A percentile compares a stretch with the other conserved stretches of the same genome.
These are phyloP conservation scores for Asterophora lycoperdoides DNA, from an alignment of 768 basidiomycete species.

Conservation along the genomic window DNA sequence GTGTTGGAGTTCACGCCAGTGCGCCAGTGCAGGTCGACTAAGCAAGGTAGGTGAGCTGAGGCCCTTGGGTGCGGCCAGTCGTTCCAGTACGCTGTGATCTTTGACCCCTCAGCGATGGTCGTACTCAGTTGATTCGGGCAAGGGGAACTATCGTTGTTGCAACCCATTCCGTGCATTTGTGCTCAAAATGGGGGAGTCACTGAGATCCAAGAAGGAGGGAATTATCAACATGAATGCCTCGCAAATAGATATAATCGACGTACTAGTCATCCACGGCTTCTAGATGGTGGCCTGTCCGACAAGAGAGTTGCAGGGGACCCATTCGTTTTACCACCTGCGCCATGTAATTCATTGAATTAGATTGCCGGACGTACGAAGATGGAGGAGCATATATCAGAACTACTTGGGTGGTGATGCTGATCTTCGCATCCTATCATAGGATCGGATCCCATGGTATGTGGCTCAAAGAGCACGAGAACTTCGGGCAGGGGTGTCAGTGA, in stretches of 20 bases:
- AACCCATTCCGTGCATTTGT: slow-evolving; percentile 36
- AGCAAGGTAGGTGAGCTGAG: slow-evolving; percentile 41
- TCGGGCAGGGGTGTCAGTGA: no score
- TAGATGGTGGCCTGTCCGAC: slow-evolving; percentile 39
- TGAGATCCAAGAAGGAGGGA: neutral
- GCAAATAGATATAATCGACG: slow-evolving; percentile 3
- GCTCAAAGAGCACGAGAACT: no score
- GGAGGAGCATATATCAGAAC: no score
- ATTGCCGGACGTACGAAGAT: no score
- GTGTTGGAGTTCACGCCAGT: slow-evolving; percentile 33
- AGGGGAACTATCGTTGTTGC: slow-evolving; percentile 41
- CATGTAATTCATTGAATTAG: no score
- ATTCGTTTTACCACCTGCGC: no score
- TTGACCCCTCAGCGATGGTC: slow-evolving; percentile 36
- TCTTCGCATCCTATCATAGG: no score
- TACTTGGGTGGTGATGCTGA: no score
- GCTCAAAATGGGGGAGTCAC: slow-evolving; percentile 39
- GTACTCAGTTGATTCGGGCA: slow-evolving; percentile 39
- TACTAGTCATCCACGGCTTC: slow-evolving; percentile 45
- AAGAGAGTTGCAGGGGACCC: slow-evolving; percentile 41
- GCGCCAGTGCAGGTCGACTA: slow-evolving; percentile 38
- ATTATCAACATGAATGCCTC: neutral
- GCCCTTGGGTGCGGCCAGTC: slow-evolving; percentile 42
- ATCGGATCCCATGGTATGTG: no score
- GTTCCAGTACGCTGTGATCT: slow-evolving; percentile 44